These are phyloP conservation scores for Pterulicium gracile DNA, from an alignment of 1,284 basidiomycete species.

Conservation along the genomic window DNA sequence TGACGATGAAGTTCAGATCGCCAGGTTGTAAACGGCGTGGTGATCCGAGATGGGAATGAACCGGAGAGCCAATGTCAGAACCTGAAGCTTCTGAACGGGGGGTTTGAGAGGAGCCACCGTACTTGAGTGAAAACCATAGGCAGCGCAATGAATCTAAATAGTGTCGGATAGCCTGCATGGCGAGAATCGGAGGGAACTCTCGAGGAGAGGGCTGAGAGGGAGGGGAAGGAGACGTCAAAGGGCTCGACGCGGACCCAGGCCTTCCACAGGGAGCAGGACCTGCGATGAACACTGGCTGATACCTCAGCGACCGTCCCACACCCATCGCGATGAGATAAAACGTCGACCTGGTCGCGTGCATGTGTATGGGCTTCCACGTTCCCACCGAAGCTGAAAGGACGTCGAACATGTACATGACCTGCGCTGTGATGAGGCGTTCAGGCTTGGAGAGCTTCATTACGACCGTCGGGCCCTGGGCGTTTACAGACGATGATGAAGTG, in stretches of 20 bases:
- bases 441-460: constrained; percentile 22
- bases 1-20: constrained; percentile 1
- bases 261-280: background rate
- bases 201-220: background rate
- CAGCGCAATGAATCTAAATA: background rate
- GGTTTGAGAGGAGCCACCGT: too few species aligned
- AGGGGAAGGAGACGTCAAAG: background rate
- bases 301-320: constrained; percentile 11
- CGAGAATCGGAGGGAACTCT: background rate
- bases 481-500: background rate
- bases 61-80: too few species aligned
- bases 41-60: background rate
- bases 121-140: background rate
- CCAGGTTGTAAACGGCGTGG: background rate
- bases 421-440: constrained; percentile 18
- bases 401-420: constrained; percentile 22
- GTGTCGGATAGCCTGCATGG: background rate
- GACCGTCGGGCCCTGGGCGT: constrained; percentile 16
- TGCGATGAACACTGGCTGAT: background rate
- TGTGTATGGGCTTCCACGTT: constrained; percentile 20
- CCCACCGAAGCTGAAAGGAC: constrained; percentile 16
- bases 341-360: constrained; percentile 17
- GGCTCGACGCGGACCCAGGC: background rate
- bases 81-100: too few species aligned
- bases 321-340: constrained; percentile 20